Base-by-base conservation (phyloP, 345 rosid species). In the Gossypium arboreum region DNA sequence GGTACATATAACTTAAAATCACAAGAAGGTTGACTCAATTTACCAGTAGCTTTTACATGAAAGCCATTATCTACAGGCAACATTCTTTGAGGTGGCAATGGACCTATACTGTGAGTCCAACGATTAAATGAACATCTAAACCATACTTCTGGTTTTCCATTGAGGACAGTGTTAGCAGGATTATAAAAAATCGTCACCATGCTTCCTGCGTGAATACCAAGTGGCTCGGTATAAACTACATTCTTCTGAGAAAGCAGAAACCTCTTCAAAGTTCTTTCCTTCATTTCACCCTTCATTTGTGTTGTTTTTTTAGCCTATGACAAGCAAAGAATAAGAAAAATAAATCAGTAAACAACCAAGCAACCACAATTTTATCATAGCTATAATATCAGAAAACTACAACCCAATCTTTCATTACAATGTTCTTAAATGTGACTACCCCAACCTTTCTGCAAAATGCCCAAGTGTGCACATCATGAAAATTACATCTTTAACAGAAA, bases 61-160 rank as follows among this genome's bases (percentile, higher is more conserved):
- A 87, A 79, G 73, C 85, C 81, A 73, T 84, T 81, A 63, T 85
- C 89, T 18, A 79, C 86, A 76, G 86, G 88, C 74, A 84, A 80
- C 97, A 92, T 94, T 79, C 85, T 87, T 79, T 88, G 94, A 78
- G 97, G 95, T 29, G 95, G 91, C 83, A 92, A 85, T 75, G 87
- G 80, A 81, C 95, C 97, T 62, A 76, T 70, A 34, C 80, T 85
- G 78, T 94, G 97, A 52, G 94, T 92, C 97, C 98, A 94, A 52
- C 95, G 94, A 81, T 94, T 92, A 75, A 92, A 94, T 72, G 97
- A 92, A 75, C 93, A 82, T 88, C 94, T 91, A 84, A 92, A 90
- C 98, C 97, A 94, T 81, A 90, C 82, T 78, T 94, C 95, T 39
- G 89, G 79, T 77, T 92, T 94, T 70, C 95, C 97, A 71, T 88